Evolutionary conservation across 1,139 yeast genomes (phyloP).

Genomic region (Candida dubliniensis): DNA sequence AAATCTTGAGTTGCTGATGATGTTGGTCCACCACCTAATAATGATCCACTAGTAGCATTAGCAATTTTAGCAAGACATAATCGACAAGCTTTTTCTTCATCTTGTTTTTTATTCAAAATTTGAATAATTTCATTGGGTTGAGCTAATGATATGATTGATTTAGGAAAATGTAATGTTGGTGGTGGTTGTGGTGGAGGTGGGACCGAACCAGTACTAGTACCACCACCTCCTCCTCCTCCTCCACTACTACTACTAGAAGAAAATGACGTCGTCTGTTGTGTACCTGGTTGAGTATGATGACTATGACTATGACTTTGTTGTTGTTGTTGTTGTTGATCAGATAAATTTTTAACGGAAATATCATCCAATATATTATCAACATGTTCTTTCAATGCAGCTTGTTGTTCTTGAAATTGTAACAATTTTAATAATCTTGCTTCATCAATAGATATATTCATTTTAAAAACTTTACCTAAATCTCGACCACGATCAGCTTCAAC

Average conservation of each 20-base stretch:
- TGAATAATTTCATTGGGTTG: constrained; percentile 60
- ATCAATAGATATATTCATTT: constrained; percentile 64
- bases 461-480: constrained; percentile 80
- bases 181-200: constrained; percentile 24
- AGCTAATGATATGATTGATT: constrained; percentile 73
- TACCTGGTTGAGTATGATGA: constrained; percentile 1
- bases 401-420: constrained; percentile 58
- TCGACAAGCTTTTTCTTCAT: constrained; percentile 72
- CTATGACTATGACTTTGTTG: constrained; percentile 6
- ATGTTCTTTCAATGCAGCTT: constrained; percentile 44
- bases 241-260: no score
- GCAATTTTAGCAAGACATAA: constrained; percentile 61
- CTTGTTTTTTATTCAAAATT: constrained; percentile 58
- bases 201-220: not conserved
- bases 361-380: constrained; percentile 18
- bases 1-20: constrained; percentile 22
- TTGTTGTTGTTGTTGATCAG: constrained; percentile 7
- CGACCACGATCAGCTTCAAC: constrained; percentile 98
- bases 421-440: constrained; percentile 57
- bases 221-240: not conserved
- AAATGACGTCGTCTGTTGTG: not conserved
- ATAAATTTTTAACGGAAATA: constrained; percentile 25
- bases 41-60: constrained; percentile 26
- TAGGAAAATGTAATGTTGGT: constrained; percentile 58
- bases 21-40: constrained; percentile 12